Base-by-base conservation (phyloP, 2,329 filamentous ascomycete species). In the Ceratocystis lukuohia region DNA sequence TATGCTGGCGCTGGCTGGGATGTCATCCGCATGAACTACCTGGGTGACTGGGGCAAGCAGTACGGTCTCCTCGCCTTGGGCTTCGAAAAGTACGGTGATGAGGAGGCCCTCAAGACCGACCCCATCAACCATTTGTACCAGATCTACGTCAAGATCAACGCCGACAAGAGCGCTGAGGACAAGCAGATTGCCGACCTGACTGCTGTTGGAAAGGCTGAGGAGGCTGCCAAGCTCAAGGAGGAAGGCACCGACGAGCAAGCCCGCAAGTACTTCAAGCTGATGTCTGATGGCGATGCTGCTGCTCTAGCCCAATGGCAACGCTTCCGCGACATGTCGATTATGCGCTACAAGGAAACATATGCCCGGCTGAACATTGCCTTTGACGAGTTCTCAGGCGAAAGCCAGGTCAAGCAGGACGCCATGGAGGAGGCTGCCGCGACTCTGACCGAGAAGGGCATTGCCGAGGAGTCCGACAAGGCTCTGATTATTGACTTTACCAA, bases 91-190 rank as follows among this genome's bases (percentile, higher is more conserved):
- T 92, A 88, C 73, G 89, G 89, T 37, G 84, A 82, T 68, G 88
- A 93, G 74, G 84, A 87, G 70, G 83, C 85, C 68, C 80, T 94
- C 12, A 75, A 82, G 69, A 80, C 80, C 61, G 88, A 93, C 71
- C 89, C 89, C 12, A 91, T 93, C 72, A 88, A 89, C 74, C 89
- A 94, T 74, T 78, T 94, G 8, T 92, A 87, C 74, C 84, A 91
- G 72, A 86, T 94, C 64, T 94, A 93, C 72, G 88, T 92, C 69
- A 83, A 84, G 74, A 90, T 93, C 74, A 91, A 88, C 75, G 77
- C 77, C 67, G 84, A 89, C 62, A 81, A 87, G 73, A 75, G 78
- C 1, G 82, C 80, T 0, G 87, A 92, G 77, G 86, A 87, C 70
- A 86, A 88, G 69, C 74, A 81, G 68, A 83, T 87, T 28, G 84